Evolutionary conservation across 108 stramenopile genomes (phyloP), one percentile per base, ranked within the genome.

Genomic region (Cylindrotheca closterium): DNA sequence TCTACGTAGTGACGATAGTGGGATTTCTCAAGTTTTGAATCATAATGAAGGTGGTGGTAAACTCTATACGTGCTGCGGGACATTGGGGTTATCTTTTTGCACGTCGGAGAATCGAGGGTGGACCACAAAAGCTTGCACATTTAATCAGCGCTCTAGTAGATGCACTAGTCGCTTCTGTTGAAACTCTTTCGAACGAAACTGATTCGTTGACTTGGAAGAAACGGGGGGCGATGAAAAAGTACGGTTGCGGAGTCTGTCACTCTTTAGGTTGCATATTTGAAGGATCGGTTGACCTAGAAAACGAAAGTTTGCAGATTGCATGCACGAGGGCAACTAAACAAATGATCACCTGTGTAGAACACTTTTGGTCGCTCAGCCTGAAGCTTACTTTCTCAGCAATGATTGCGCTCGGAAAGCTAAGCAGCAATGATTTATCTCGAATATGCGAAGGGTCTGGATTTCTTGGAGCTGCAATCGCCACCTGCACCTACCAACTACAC

Each of bases 191-290:
- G 29, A 57, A 56, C 19, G 58, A 74, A 4, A 74, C 71, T 51
- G 62, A 74, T 3, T 54, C 51, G 10, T 56, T 87, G 22, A 85
- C 77, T 24, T 89, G 86, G 87, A 92, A 87, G 61, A 73, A 87
- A 51, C 58, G 91, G 57, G 85, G 78, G 8, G 51, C 77, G 33
- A 60, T 74, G 0, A 88, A 89, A 51, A 87, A 87, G 61, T 85
- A 87, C 51, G 84, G 83, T 22, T 89, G 91, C 87, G 91, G 91
- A 49, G 63, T 82, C 1, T 86, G 86, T 33, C 53, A 75, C 51
- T 65, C 81, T n/a, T 25, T 83, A 23, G 73, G 62, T 15, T 30
- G 63, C 1, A 42, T 75, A 26, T 51, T 83, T 28, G 58, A 32
- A 37, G 47, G 33, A 1, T 15, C 15, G 7, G 7, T 15, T 10